These are phyloP conservation scores for Cladorrhinum sp. DNA, from an alignment of 2,329 filamentous ascomycete species.

Conservation along the genomic window DNA sequence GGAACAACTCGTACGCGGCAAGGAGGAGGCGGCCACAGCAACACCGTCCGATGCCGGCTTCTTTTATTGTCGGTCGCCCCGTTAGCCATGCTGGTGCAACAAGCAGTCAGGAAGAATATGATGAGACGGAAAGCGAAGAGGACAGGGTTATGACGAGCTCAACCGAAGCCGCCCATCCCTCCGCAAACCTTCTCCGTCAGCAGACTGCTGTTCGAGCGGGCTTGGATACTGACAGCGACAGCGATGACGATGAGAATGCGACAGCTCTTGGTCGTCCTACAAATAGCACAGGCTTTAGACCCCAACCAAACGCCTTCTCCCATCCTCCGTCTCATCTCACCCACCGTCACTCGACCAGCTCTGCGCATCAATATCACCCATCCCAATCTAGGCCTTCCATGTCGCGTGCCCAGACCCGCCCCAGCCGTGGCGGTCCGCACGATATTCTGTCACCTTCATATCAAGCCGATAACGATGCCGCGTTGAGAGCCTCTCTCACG, in stretches of 20 bases:
- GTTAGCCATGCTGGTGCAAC: slow-evolving; percentile 41
- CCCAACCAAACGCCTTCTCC: slow-evolving; percentile 88
- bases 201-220: slow-evolving; percentile 38
- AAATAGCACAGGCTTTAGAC: slow-evolving; percentile 63
- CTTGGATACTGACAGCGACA: slow-evolving; percentile 40
- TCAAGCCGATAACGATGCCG: slow-evolving; percentile 88
- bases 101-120: slow-evolving; percentile 92
- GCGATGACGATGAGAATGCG: slow-evolving; percentile 66
- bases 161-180: slow-evolving; percentile 47
- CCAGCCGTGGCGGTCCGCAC: slow-evolving; percentile 42
- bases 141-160: slow-evolving; percentile 64
- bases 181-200: slow-evolving; percentile 30
- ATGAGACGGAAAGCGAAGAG: slow-evolving; percentile 88
- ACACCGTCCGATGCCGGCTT: slow-evolving; percentile 34
- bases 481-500: slow-evolving; percentile 86
- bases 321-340: slow-evolving; percentile 64
- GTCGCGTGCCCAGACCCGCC: slow-evolving; percentile 46
- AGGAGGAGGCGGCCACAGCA: slow-evolving; percentile 54
- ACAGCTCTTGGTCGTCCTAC: slow-evolving; percentile 70
- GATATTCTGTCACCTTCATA: slow-evolving; percentile 71
- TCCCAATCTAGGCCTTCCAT: slow-evolving; percentile 50
- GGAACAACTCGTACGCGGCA: slow-evolving; percentile 58
- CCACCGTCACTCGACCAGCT: slow-evolving; percentile 50
- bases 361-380: slow-evolving; percentile 47
- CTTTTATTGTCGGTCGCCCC: slow-evolving; percentile 39